Conservation (phyloP, 2,329 filamentous ascomycete species). For the Venturiaceae sp. region DNA sequence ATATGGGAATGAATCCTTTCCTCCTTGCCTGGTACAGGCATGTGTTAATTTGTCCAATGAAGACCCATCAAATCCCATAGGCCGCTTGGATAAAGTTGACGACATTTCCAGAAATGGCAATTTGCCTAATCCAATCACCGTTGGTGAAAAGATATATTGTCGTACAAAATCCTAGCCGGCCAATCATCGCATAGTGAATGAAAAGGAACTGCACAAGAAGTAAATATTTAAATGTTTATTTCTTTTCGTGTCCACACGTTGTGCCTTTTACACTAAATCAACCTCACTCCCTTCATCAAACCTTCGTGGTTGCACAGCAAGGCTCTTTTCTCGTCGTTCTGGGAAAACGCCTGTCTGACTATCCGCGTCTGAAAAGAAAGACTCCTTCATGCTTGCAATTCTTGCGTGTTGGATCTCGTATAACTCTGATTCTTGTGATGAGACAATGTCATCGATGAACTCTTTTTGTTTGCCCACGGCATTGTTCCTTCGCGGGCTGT, state of each 20-base stretch:
- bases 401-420: background rate
- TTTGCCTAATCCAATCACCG: too few relatives aligned
- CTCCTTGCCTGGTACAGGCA: too few relatives aligned
- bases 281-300: background rate
- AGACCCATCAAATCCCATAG: too few relatives aligned
- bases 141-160: too few relatives aligned
- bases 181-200: background rate
- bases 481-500: too few relatives aligned
- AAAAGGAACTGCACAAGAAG: background rate
- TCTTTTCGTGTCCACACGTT: too few relatives aligned
- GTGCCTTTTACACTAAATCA: background rate
- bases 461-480: background rate
- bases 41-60: too few relatives aligned
- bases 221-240: background rate
- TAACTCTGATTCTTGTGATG: background rate
- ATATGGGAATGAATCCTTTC: too few relatives aligned
- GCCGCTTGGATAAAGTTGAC: too few relatives aligned
- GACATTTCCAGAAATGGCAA: too few relatives aligned
- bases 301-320: background rate
- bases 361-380: background rate
- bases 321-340: background rate
- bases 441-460: background rate
- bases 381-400: background rate
- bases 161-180: too few relatives aligned
- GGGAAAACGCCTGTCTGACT: background rate